A percentile compares a stretch with the other conserved stretches of the same genome.
Conservation (phyloP, 2,329 filamentous ascomycete genomes). For the Falciphora oryzae region DNA sequence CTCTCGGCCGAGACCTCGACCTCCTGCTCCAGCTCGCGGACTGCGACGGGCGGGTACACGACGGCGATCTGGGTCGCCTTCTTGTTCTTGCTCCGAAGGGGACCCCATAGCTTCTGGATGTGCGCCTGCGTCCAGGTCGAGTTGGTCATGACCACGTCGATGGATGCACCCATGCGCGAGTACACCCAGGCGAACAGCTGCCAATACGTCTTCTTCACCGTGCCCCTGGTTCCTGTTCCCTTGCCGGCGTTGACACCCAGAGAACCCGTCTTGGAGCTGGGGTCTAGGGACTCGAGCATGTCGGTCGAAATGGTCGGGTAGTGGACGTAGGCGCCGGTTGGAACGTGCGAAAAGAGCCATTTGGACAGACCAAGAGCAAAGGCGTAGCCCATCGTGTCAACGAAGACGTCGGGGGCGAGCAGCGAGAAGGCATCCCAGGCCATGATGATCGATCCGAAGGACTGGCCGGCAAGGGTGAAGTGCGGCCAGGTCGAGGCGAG, state of each 20-base stretch:
- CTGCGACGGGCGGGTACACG: conserved; percentile 88
- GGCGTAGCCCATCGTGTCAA: conserved; percentile 98
- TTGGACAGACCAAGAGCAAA: conserved; percentile 81
- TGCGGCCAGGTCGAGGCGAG: conserved; percentile 82
- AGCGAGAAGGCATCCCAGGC: conserved; percentile 92
- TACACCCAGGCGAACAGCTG: conserved; percentile 76
- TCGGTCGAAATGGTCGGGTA: conserved; percentile 98
- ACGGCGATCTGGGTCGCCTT: conserved; percentile 54
- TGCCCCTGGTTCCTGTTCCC: conserved; percentile 65
- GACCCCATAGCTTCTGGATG: conserved; percentile 74
- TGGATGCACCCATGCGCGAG: conserved; percentile 70
- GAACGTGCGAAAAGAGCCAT: conserved; percentile 71
- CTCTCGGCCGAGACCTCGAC: conserved; percentile 65
- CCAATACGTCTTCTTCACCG: conserved; percentile 79
- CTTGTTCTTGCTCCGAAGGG: conserved; percentile 38
- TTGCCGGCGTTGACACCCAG: conserved; percentile 80
- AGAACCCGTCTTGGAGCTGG: conserved; percentile 47
- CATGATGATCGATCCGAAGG: conserved; percentile 77
- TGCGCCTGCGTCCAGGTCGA: conserved; percentile 89
- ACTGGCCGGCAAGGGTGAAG: conserved; percentile 93
- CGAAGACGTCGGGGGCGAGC: conserved; percentile 84
- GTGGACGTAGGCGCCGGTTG: conserved; percentile 91
- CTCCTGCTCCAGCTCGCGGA: conserved; percentile 71
- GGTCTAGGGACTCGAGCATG: conserved; percentile 82
- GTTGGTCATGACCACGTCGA: conserved; percentile 97